Evolutionary conservation across 352 stramenopile genomes (phyloP), one percentile per base, ranked within the genome.

Genomic region (Pythium sp.): DNA sequence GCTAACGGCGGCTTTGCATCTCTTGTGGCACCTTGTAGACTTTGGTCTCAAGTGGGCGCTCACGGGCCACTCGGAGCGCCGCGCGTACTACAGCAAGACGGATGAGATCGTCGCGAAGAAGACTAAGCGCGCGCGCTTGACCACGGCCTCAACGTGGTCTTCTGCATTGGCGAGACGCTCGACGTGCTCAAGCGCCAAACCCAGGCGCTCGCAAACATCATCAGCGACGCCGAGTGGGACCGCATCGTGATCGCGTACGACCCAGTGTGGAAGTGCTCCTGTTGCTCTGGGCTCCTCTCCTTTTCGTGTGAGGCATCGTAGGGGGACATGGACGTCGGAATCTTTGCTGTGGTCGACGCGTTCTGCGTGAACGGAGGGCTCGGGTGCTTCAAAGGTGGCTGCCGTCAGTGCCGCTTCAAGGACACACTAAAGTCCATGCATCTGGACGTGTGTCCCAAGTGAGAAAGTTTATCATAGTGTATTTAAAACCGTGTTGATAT

Each of bases 101-200:
- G 93, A 99, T 69, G 81, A 96, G 68, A 80, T 97, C 63, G 97
- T 98, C 72, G 97, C 97, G 66, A 83, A 87, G 67, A 98, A 99
- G 86, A 97, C 94, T 58, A 96, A 95, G 78, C 78, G 91, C 38
- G 91, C 38, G 95, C 94, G 38, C 72, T 98, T 3, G 83, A 91
- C 65, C 73, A 96, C 34, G 96, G 92, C 2, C 78, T 98, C 49
- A 91, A 89, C 47, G 89, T 97, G 54, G 98, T 99, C 79, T 95
- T 99, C 72, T 99, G 97, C 72, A 98, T 99, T 71, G 97, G 97
- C 43, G 97, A 99, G 84, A 97, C 89, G 62, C 83, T 97, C 36
- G 84, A 93, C 34, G 96, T 99, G 41, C 76, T 98, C 73, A 97
- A 86, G 58, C 83, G 97, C 57, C 98, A 99, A 82, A 94, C 99